Evolutionary conservation across 1,284 basidiomycete genomes (phyloP).

Genomic region (Cryptococcus floricola): DNA sequence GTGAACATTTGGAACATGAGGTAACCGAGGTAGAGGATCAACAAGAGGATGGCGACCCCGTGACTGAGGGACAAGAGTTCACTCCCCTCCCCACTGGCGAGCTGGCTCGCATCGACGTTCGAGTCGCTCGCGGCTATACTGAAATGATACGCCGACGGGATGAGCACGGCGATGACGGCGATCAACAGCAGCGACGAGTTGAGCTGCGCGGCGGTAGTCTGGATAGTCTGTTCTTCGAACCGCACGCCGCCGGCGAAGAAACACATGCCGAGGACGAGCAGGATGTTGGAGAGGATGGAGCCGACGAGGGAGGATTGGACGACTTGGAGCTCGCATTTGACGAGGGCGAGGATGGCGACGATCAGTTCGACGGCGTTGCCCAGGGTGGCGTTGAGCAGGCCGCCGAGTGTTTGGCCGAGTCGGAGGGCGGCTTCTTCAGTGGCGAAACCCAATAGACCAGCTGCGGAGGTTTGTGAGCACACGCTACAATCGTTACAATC

Average conservation of each 20-base stretch:
- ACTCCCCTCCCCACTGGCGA: slow-evolving; percentile 41
- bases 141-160: slow-evolving; percentile 53
- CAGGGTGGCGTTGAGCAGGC: slow-evolving; percentile 78
- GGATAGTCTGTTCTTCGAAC: slow-evolving; percentile 48
- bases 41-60: slow-evolving; percentile 74
- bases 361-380: slow-evolving; percentile 55
- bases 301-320: slow-evolving; percentile 53
- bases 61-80: slow-evolving; percentile 70
- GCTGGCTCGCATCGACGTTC: slow-evolving; percentile 19
- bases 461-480: slow-evolving; percentile 61
- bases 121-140: slow-evolving; percentile 37
- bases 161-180: slow-evolving; percentile 52
- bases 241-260: slow-evolving; percentile 49
- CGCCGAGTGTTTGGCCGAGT: slow-evolving; percentile 72
- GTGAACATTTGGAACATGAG: slow-evolving; percentile 82
- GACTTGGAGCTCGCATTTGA: slow-evolving; percentile 55
- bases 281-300: slow-evolving; percentile 61
- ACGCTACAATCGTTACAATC: not conserved
- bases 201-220: slow-evolving; percentile 47
- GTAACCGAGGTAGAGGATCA: slow-evolving; percentile 66
- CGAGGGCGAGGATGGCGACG: slow-evolving; percentile 42
- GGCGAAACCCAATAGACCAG: slow-evolving; percentile 76
- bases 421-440: slow-evolving; percentile 80
- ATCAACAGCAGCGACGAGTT: slow-evolving; percentile 54
- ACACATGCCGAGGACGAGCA: slow-evolving; percentile 76